phyloP scores from a whole-genome alignment of 225 moss, liverwort and hornwort genomes.

The Sphagnum tenellum region DNA sequence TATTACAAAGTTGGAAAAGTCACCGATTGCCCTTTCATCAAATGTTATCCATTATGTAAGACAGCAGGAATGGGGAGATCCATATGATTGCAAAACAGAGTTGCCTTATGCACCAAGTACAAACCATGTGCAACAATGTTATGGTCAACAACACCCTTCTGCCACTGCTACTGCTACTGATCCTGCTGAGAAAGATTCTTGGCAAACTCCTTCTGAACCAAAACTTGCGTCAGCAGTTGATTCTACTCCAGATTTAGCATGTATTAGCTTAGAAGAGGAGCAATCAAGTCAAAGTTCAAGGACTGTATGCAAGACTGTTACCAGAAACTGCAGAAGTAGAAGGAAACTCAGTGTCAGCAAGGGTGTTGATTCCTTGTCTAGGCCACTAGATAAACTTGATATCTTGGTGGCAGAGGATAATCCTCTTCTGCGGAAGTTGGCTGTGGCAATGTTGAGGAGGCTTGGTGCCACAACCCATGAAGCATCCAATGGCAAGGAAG shows the following conservation, averaged over 20 bases:
- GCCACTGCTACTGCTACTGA: conserved; percentile 7
- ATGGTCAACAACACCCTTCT: conserved; percentile 5
- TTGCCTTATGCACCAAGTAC: conserved; percentile 12
- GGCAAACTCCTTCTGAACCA: no score
- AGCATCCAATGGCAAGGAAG: conserved; percentile 58
- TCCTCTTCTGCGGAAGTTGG: conserved; percentile 58
- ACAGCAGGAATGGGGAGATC: conserved; percentile 61
- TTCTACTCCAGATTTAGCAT: no score
- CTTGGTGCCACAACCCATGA: conserved; percentile 56
- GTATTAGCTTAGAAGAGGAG: no score
- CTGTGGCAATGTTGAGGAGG: conserved; percentile 48
- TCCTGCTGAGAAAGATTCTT: no score
- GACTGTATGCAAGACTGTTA: conserved; percentile 7
- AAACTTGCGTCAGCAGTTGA: no score
- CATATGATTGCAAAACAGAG: conserved; percentile 41
- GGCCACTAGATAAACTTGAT: conserved; percentile 54
- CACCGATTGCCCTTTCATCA: conserved; percentile 22
- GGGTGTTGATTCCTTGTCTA: conserved; percentile 10
- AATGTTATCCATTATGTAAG: conserved; percentile 45
- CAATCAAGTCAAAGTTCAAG: not conserved
- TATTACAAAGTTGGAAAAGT: conserved; percentile 25
- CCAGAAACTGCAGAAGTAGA: conserved; percentile 13
- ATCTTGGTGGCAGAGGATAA: conserved; percentile 72
- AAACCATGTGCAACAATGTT: conserved; percentile 7
- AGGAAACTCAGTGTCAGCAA: conserved; percentile 8